Percentiles rank a stretch among this genome's conserved stretches.
phyloP scores from a whole-genome alignment of 2,329 filamentous ascomycete species.

The Trichoderma hamatum region DNA sequence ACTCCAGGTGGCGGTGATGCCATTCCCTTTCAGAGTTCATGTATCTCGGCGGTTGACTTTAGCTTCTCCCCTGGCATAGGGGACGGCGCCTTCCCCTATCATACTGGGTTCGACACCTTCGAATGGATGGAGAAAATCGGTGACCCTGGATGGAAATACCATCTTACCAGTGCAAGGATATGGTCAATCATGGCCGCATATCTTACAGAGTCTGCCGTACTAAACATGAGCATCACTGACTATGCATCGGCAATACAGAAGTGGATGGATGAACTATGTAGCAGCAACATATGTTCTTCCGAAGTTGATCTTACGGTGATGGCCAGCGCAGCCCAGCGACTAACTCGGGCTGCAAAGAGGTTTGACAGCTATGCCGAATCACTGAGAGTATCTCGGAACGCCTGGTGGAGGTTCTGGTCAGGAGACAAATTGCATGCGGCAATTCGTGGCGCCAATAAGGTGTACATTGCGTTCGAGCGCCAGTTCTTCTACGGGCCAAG shows the following conservation, averaged over 20 bases:
- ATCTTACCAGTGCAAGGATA: background rate
- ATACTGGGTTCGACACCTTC: background rate
- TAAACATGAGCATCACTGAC: background rate
- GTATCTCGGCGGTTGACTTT: background rate
- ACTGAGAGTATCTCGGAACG: background rate
- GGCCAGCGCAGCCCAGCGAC: background rate
- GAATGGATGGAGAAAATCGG: background rate
- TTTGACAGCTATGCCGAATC: background rate
- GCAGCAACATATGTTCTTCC: background rate
- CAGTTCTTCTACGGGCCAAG: background rate
- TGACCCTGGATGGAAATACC: background rate
- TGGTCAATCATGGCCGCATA: background rate
- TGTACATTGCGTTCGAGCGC: background rate
- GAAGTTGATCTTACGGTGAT: background rate
- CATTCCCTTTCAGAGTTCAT: background rate
- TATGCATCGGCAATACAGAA: background rate
- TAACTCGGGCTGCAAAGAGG: background rate
- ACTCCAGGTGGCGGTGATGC: background rate
- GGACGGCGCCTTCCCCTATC: background rate
- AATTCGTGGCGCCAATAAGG: background rate
- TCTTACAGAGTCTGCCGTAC: background rate
- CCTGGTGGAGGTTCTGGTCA: background rate
- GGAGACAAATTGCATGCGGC: background rate
- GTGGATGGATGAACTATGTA: background rate
- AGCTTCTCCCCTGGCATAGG: background rate